Evolutionary conservation across 2,329 filamentous ascomycete species (phyloP).

Genomic region (Claviceps monticola): DNA sequence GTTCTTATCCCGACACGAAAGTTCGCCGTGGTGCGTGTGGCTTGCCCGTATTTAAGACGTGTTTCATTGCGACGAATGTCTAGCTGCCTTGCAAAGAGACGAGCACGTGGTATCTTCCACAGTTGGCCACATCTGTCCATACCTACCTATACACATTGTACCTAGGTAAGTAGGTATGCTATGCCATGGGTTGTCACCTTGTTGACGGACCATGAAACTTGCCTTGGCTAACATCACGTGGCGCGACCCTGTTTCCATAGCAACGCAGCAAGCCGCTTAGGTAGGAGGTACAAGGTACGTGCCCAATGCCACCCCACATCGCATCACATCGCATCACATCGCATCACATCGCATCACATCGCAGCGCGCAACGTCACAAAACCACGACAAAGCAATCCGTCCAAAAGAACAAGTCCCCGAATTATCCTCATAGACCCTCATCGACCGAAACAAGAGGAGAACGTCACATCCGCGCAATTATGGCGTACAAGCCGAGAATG

Average conservation of each 20-base stretch:
- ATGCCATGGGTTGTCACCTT: not conserved
- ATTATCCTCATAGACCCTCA: too few relatives aligned
- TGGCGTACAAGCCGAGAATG: slow-evolving; percentile 47
- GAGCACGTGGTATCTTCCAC: too few relatives aligned
- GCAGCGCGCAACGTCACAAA: not conserved
- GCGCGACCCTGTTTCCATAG: slow-evolving; percentile 3
- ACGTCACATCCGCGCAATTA: slow-evolving; percentile 16
- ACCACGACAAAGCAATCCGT: not conserved
- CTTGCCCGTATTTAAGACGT: too few relatives aligned
- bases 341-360: not conserved
- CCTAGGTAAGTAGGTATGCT: not conserved
- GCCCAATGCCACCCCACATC: not conserved
- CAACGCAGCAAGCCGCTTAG: slow-evolving; percentile 4
- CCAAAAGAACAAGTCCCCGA: not conserved
- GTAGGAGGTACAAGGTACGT: not conserved
- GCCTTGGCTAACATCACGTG: not conserved
- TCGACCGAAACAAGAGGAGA: not conserved
- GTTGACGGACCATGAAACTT: not conserved
- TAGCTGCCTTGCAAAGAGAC: too few relatives aligned
- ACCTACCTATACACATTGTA: not conserved
- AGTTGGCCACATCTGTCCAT: too few relatives aligned
- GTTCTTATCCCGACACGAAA: too few relatives aligned
- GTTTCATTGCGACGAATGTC: too few relatives aligned
- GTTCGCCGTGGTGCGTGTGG: too few relatives aligned
- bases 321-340: not conserved